A percentile compares a stretch with the other conserved stretches of the same genome.
Conservation (phyloP, 1,284 basidiomycete genomes). For the Fomitopsis betulina region DNA sequence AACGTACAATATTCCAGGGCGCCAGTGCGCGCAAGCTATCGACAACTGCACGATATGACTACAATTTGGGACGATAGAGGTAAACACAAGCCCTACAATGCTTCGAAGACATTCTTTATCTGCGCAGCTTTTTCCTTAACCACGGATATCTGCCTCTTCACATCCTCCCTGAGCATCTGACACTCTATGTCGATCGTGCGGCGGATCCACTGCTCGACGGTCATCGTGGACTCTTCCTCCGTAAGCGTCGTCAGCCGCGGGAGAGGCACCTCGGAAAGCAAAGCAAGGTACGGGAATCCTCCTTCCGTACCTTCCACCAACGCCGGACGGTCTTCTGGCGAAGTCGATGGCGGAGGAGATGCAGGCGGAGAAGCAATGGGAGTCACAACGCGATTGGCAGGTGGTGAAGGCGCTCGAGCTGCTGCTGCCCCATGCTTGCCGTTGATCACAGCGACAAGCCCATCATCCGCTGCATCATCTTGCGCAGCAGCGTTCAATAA, state of each 20-base stretch:
- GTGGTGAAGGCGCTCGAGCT: not conserved
- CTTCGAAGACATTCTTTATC: constrained; percentile 43
- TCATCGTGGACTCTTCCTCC: constrained; percentile 65
- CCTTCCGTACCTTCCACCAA: not conserved
- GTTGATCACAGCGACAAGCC: not conserved
- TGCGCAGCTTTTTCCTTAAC: constrained; percentile 60
- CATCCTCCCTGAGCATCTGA: constrained; percentile 58
- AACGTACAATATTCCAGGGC: no score
- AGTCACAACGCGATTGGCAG: not conserved
- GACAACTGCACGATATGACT: no score
- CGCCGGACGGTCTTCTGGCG: not conserved
- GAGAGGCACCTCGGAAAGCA: constrained; percentile 20
- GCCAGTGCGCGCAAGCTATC: no score
- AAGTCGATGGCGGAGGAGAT: not conserved
- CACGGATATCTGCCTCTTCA: constrained; percentile 49
- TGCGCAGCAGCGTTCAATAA: not conserved
- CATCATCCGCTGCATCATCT: not conserved
- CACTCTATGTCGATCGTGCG: constrained; percentile 64
- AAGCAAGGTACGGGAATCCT: constrained; percentile 16
- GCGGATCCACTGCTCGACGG: constrained; percentile 73
- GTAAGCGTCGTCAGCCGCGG: constrained; percentile 35
- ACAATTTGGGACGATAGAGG: no score
- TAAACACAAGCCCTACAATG: constrained; percentile 11
- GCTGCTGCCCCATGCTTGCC: not conserved
- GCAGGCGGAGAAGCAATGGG: not conserved